Conservation (phyloP, 768 basidiomycete species). For the Tylopilus vinaceipallidus region DNA sequence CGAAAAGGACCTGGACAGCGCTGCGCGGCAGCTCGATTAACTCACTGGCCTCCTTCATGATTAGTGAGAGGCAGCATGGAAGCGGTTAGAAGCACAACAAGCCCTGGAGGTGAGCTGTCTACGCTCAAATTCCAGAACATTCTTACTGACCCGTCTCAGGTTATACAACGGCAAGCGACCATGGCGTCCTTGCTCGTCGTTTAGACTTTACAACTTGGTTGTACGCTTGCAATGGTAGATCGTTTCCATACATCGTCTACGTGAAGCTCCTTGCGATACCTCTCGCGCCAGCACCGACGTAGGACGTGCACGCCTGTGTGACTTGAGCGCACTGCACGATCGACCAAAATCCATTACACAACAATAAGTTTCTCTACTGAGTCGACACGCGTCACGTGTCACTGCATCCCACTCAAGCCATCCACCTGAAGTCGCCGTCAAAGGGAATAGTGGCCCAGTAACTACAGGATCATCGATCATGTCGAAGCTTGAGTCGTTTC, state of each 20-base stretch:
- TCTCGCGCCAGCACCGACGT: not conserved
- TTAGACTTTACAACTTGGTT: slow-evolving; percentile 35
- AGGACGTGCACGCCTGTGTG: slow-evolving; percentile 79
- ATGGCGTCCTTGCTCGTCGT: slow-evolving; percentile 76
- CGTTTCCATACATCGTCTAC: too few species aligned
- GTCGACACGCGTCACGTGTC: too few species aligned
- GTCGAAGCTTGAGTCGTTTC: too few species aligned
- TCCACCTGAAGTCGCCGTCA: too few species aligned
- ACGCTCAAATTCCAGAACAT: not conserved
- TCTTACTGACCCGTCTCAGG: slow-evolving; percentile 41
- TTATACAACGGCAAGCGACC: slow-evolving; percentile 82
- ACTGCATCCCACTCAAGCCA: too few species aligned
- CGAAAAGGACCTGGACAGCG: slow-evolving; percentile 84
- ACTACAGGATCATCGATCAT: too few species aligned
- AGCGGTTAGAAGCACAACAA: slow-evolving; percentile 87
- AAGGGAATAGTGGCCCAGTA: too few species aligned
- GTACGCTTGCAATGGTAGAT: slow-evolving; percentile 25
- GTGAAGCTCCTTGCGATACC: too few species aligned
- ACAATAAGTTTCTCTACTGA: too few species aligned
- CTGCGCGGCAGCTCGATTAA: slow-evolving; percentile 89
- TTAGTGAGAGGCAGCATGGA: slow-evolving; percentile 89
- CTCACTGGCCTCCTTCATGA: slow-evolving; percentile 80
- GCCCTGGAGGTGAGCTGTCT: slow-evolving; percentile 67
- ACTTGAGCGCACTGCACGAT: slow-evolving; percentile 84
- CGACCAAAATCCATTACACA: too few species aligned